Base-by-base conservation (phyloP, 768 basidiomycete species). In the Clitopilus hobsonii region DNA sequence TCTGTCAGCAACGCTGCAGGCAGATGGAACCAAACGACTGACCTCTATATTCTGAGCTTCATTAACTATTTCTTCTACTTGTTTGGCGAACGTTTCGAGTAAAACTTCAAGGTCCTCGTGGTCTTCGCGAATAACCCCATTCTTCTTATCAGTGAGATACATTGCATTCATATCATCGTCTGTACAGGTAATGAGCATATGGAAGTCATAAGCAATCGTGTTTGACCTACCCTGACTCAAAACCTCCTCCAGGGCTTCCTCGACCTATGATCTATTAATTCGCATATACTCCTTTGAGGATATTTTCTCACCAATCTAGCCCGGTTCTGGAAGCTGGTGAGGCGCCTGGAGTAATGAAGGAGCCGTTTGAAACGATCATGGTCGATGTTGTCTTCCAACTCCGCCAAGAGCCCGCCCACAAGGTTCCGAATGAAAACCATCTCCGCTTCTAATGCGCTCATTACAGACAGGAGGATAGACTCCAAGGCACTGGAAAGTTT, bases 91-190 rank as follows among this genome's bases (percentile, higher is more conserved):
- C 7, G 89, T 90, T 66, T 98, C 96, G n/a, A 98, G 74, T 18
- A 98, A 74, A 10, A 95, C 79, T 65, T 98, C 96, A 0, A 98
- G 75, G 58, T 98, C 96, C 58, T 95, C 92, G 66, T 98, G 96
- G 63, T 96, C 94, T 29, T 79, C 75, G n/a, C 89, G 80, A n/a
- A 74, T 70, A 3, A 73, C 60, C 23, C 80, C 80, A 23, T 81
- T 84, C 61, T 84, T 85, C 71, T 90, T 89, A 65, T 94, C 91
- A 1, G 85, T 92, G 53, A 98, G 82, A 72, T 98, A 94, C 96
- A 98, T 97, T 0, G 92, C 91, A 38, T 86, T 85, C 64, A 98
- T 68, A 68, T 98, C 96, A 67, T 97, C 95, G 61, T 98, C 96
- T 96, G 52, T n/a, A 47, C 18, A 13, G 22, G 51, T 29, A 38